Evolutionary conservation across 306 rosid species (phyloP).

Genomic region (barrel medic (Medicago truncatula)): MtrunA17r5.0-ANR NC_053048.1:56078001-56078500

Average conservation of each 20-base stretch:
- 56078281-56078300: constrained; percentile 1
- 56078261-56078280: constrained; percentile 26
- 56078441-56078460: constrained; percentile 91
- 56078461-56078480: constrained; percentile 86
- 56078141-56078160: constrained; percentile 84
- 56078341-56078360: constrained; percentile 5
- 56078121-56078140: constrained; percentile 32
- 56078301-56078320: constrained; percentile 9
- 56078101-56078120: constrained; percentile 32
- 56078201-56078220: constrained; percentile 92
- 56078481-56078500: constrained; percentile 83
- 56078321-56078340: constrained; percentile 8
- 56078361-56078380: constrained; percentile 4
- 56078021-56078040: constrained; percentile 54
- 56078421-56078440: constrained; percentile 83
- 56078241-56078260: constrained; percentile 21
- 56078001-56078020: constrained; percentile 90
- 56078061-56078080: constrained; percentile 12
- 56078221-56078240: constrained; percentile 76
- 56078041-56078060: constrained; percentile 33
- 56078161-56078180: constrained; percentile 89
- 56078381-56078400: constrained; percentile 31
- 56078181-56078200: constrained; percentile 90
- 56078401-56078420: constrained; percentile 94
- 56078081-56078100: constrained; percentile 7